These are phyloP conservation scores for Basipetospora chlamydospora DNA, from an alignment of 2,329 filamentous ascomycete genomes.

Conservation along the genomic window DNA sequence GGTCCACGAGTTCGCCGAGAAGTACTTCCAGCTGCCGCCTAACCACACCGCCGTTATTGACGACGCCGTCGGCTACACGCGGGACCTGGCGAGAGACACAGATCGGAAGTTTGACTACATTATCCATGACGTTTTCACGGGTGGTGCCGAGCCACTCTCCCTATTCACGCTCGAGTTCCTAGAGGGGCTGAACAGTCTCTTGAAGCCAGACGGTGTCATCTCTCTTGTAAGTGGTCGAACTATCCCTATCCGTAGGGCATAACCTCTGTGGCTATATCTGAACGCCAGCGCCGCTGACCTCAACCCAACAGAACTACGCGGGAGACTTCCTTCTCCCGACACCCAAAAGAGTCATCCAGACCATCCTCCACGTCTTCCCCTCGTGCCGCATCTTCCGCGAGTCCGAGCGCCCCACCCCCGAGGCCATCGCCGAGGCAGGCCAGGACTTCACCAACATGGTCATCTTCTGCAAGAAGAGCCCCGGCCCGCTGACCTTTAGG, in stretches of 20 bases:
- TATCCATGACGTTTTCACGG: constrained; percentile 94
- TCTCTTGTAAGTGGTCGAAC: constrained; percentile 65
- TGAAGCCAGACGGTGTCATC: constrained; percentile 68
- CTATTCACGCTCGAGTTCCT: constrained; percentile 85
- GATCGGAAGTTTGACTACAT: constrained; percentile 68
- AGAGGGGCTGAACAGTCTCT: constrained; percentile 49
- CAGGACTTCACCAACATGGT: constrained; percentile 90
- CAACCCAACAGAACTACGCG: constrained; percentile 63
- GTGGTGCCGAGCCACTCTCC: constrained; percentile 76
- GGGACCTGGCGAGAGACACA: constrained; percentile 25
- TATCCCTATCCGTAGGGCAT: too few species aligned
- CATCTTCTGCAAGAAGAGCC: constrained; percentile 70
- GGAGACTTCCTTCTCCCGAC: constrained; percentile 70
- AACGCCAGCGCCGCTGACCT: too few species aligned
- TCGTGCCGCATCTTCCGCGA: constrained; percentile 86
- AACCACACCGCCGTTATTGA: constrained; percentile 70
- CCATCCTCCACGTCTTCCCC: constrained; percentile 72
- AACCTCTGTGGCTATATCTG: too few species aligned
- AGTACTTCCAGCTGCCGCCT: constrained; percentile 66
- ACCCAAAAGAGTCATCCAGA: constrained; percentile 65
- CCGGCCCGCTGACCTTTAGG: constrained; percentile 47
- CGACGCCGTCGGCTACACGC: constrained; percentile 63
- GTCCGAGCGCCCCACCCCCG: constrained; percentile 28
- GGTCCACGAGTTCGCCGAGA: constrained; percentile 67
- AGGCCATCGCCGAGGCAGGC: constrained; percentile 25